phyloP scores from a whole-genome alignment of 805 yeast species.

The Ogataea philodendri region DNA sequence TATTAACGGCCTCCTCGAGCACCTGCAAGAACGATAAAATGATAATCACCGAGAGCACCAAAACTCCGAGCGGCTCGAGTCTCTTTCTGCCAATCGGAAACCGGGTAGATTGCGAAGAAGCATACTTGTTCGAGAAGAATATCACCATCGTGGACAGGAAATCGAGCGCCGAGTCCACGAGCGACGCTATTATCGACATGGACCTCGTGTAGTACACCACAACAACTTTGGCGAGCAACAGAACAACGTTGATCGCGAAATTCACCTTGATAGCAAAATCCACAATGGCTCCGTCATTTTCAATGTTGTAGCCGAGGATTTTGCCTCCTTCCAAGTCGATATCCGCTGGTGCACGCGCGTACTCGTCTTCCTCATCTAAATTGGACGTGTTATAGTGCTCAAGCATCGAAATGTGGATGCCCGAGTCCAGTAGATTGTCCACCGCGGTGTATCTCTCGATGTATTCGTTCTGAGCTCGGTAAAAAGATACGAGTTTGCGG shows the following conservation, averaged over 20 bases:
- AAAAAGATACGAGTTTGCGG: slow-evolving; percentile 40
- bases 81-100: slow-evolving; percentile 74
- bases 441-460: slow-evolving; percentile 57
- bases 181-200: slow-evolving; percentile 72
- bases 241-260: slow-evolving; percentile 54
- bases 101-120: slow-evolving; percentile 35
- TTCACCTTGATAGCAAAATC: slow-evolving; percentile 62
- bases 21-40: slow-evolving; percentile 72
- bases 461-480: slow-evolving; percentile 57
- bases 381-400: slow-evolving; percentile 51
- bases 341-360: slow-evolving; percentile 52
- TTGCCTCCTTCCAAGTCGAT: slow-evolving; percentile 57
- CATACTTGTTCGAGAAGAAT: slow-evolving; percentile 53
- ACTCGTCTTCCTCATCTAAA: slow-evolving; percentile 8
- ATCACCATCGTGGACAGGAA: slow-evolving; percentile 73
- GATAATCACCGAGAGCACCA: slow-evolving; percentile 69
- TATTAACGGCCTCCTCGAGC: slow-evolving; percentile 57
- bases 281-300: slow-evolving; percentile 42
- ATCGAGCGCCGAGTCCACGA: slow-evolving; percentile 74
- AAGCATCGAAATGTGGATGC: slow-evolving; percentile 64
- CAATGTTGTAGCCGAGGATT: slow-evolving; percentile 48
- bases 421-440: slow-evolving; percentile 67
- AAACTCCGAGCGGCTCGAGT: slow-evolving; percentile 74
- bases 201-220: slow-evolving; percentile 67
- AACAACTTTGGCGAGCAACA: slow-evolving; percentile 57